These are phyloP conservation scores for Fusarium sterilihyphosum DNA, from an alignment of 2,329 filamentous ascomycete genomes.

Conservation along the genomic window DNA sequence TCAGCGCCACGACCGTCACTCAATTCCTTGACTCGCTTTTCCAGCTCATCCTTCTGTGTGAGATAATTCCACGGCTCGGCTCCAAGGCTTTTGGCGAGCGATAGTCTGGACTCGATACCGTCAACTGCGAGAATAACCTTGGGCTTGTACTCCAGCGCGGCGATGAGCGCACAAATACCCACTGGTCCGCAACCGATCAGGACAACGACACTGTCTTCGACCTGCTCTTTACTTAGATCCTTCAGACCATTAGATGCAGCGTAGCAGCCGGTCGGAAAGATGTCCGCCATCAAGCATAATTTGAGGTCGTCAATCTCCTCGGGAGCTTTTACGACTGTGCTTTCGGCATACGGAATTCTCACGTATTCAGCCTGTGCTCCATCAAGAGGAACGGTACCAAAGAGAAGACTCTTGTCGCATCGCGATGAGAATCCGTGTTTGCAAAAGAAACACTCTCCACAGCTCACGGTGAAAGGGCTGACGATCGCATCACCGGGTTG, in stretches of 20 bases:
- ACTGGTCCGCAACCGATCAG: slow-evolving; percentile 33
- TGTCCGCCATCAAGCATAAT: slow-evolving; percentile 35
- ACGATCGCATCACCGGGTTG: slow-evolving; percentile 12
- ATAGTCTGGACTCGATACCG: slow-evolving; percentile 15
- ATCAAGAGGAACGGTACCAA: slow-evolving; percentile 9
- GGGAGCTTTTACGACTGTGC: slow-evolving; percentile 23
- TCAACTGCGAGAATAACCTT: slow-evolving; percentile 19
- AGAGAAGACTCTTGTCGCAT: slow-evolving; percentile 18
- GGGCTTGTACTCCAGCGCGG: slow-evolving; percentile 14
- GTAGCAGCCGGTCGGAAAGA: slow-evolving; percentile 31
- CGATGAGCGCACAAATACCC: slow-evolving; percentile 23
- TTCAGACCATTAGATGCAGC: slow-evolving; percentile 66
- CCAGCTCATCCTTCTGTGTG: slow-evolving; percentile 69
- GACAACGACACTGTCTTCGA: not conserved
- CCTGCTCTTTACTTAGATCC: not conserved
- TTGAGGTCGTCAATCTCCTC: slow-evolving; percentile 11
- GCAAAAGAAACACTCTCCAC: slow-evolving; percentile 33
- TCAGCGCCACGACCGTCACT: slow-evolving; percentile 85
- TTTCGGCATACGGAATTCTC: slow-evolving; percentile 20
- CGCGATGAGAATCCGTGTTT: slow-evolving; percentile 10
- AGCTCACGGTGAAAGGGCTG: slow-evolving; percentile 29
- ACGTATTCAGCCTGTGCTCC: slow-evolving; percentile 31
- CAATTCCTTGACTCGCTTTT: slow-evolving; percentile 73
- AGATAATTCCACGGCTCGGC: slow-evolving; percentile 73
- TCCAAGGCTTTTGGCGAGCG: not conserved